phyloP scores from a whole-genome alignment of 192 early-diverging fungal genomes.

The Radiomyces spectabilis region DNA sequence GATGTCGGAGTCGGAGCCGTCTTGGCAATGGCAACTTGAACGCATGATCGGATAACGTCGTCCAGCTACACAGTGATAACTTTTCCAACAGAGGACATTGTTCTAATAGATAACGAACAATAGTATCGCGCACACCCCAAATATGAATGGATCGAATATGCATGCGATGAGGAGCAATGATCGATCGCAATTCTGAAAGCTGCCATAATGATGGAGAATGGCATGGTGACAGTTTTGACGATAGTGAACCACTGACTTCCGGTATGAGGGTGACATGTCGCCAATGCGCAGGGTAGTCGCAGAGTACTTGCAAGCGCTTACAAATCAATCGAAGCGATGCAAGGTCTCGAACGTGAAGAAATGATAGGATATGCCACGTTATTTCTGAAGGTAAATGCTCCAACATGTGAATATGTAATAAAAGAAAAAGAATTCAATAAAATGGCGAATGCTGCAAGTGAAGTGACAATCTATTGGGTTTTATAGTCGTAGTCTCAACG shows the following conservation, averaged over 20 bases:
- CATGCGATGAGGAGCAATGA: not conserved
- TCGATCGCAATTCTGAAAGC: not conserved
- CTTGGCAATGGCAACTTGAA: not conserved
- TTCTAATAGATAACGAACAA: slow-evolving; percentile 2
- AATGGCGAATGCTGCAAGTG: no score
- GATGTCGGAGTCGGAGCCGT: not conserved
- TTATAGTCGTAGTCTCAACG: no score
- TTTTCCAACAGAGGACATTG: not conserved
- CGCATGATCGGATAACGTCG: slow-evolving; percentile 8
- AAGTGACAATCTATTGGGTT: no score
- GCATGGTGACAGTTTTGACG: no score
- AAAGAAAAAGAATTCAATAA: no score
- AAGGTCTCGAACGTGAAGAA: not conserved
- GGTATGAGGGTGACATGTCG: not conserved
- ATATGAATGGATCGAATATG: slow-evolving; percentile 1
- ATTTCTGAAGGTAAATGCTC: slow-evolving; percentile 8
- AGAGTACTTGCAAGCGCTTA: not conserved
- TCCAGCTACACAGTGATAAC: slow-evolving; percentile 4
- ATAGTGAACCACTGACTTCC: no score
- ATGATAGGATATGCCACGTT: not conserved
- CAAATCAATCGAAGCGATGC: not conserved
- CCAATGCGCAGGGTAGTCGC: slow-evolving; percentile 7
- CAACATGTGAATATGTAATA: no score
- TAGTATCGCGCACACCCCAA: slow-evolving; percentile 8
- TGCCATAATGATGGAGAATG: not conserved